A percentile compares a stretch with the other conserved stretches of the same genome.
Evolutionary conservation across 768 basidiomycete genomes (phyloP).

Genomic region (Mycena epipterygia): DNA sequence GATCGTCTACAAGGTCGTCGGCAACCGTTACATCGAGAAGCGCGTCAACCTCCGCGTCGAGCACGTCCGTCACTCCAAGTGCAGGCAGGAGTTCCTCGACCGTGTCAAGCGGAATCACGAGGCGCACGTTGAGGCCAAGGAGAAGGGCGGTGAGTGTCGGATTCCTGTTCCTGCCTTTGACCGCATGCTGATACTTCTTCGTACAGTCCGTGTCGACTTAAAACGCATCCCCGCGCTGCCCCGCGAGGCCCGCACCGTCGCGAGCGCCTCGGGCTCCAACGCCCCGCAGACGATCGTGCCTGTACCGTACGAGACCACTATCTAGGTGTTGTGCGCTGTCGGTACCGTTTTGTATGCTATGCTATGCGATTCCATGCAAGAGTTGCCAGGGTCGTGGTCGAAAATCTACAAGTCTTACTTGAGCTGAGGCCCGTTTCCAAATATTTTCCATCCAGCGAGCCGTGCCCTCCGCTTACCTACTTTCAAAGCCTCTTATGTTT

Average conservation of each 20-base stretch:
- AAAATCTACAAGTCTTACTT: no score
- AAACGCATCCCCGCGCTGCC: constrained; percentile 91
- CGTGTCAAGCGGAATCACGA: constrained; percentile 93
- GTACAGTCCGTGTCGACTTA: constrained; percentile 86
- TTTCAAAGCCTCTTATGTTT: no score
- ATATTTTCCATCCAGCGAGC: no score
- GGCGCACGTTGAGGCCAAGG: constrained; percentile 88
- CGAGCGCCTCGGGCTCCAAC: constrained; percentile 69
- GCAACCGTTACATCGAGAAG: constrained; percentile 99
- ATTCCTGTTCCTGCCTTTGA: background rate
- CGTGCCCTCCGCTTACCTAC: no score
- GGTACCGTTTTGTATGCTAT: constrained; percentile 35
- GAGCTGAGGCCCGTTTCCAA: no score
- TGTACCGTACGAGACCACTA: constrained; percentile 95
- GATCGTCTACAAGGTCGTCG: constrained; percentile 98
- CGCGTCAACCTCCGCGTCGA: constrained; percentile 98
- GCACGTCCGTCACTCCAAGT: constrained; percentile 97
- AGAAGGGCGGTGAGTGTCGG: constrained; percentile 82
- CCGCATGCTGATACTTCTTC: background rate
- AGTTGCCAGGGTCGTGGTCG: constrained; percentile 5
- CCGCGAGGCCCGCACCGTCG: constrained; percentile 83
- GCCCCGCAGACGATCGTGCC: constrained; percentile 94
- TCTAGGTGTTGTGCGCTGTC: constrained; percentile 65
- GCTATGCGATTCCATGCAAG: constrained; percentile 30
- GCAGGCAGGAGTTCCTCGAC: constrained; percentile 97